These are phyloP conservation scores for Lasiodiplodia sp. DNA, from an alignment of 2,329 filamentous ascomycete species.

Conservation along the genomic window DNA sequence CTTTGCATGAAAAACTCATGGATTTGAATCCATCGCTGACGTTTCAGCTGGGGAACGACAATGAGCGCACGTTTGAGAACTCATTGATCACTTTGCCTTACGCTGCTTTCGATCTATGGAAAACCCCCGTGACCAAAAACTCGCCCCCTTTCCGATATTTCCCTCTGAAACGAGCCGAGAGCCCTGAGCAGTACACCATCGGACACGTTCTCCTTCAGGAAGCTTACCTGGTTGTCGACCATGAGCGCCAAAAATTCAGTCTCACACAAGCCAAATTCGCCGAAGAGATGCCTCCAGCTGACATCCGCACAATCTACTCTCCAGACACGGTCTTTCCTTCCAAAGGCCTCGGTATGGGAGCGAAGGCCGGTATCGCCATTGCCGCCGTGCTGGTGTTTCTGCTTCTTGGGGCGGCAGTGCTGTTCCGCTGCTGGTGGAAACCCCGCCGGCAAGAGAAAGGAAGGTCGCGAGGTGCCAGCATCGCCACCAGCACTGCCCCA, in stretches of 20 bases:
- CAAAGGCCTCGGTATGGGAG: not conserved
- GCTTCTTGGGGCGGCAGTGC: not conserved
- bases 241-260: slow-evolving; percentile 44
- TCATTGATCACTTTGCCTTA: not conserved
- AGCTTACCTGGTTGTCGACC: slow-evolving; percentile 47
- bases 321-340: not conserved
- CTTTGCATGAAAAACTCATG: slow-evolving; percentile 42
- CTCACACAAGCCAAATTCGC: slow-evolving; percentile 12
- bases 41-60: slow-evolving; percentile 42
- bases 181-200: too few species aligned
- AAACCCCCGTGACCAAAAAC: fast-evolving
- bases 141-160: too few species aligned
- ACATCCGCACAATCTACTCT: slow-evolving; percentile 29
- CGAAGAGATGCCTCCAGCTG: not conserved
- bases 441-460: not conserved
- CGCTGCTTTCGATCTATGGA: slow-evolving; percentile 1
- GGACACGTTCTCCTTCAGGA: slow-evolving; percentile 43
- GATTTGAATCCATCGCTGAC: slow-evolving; percentile 46
- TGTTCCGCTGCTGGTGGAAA: not conserved
- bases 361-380: not conserved
- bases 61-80: too few species aligned
- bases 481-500: not conserved
- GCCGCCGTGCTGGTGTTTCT: not conserved
- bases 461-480: not conserved
- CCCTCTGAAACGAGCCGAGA: too few species aligned